Conservation (phyloP, 2,329 filamentous ascomycete genomes). For the Colletotrichum navitas region DNA sequence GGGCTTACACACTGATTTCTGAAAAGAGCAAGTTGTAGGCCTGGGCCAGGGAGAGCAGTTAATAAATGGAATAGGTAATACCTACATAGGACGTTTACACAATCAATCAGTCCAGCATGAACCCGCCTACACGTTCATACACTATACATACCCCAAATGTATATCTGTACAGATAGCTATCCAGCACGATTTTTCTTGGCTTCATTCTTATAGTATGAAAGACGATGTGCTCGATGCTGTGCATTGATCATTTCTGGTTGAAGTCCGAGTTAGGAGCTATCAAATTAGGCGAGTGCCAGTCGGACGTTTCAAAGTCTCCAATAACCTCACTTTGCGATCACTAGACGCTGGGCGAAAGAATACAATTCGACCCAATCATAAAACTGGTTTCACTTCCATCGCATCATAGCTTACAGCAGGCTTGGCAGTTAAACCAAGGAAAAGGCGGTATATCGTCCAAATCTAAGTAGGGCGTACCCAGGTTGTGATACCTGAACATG, state of each 20-base stretch:
- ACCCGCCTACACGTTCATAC: neutral
- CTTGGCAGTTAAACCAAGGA: no score
- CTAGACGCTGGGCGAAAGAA: neutral
- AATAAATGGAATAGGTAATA: no score
- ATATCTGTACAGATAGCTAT: neutral
- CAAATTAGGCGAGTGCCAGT: neutral
- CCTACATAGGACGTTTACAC: no score
- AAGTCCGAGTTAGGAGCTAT: no score
- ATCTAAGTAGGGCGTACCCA: no score
- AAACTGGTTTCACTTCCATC: neutral
- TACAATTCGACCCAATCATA: neutral
- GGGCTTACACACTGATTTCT: conserved; percentile 20
- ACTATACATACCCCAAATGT: neutral
- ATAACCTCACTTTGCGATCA: neutral
- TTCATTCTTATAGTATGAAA: neutral
- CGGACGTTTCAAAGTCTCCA: neutral
- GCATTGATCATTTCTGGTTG: neutral
- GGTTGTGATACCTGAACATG: no score
- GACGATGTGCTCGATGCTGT: neutral
- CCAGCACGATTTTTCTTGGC: rapidly evolving
- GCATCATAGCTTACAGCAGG: no score
- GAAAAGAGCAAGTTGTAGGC: conserved; percentile 33
- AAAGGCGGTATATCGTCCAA: no score
- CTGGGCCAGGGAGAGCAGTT: neutral
- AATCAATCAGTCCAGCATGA: neutral